These are phyloP conservation scores for Talaromyces sp. DNA, from an alignment of 2,329 filamentous ascomycete species.

Conservation along the genomic window DNA sequence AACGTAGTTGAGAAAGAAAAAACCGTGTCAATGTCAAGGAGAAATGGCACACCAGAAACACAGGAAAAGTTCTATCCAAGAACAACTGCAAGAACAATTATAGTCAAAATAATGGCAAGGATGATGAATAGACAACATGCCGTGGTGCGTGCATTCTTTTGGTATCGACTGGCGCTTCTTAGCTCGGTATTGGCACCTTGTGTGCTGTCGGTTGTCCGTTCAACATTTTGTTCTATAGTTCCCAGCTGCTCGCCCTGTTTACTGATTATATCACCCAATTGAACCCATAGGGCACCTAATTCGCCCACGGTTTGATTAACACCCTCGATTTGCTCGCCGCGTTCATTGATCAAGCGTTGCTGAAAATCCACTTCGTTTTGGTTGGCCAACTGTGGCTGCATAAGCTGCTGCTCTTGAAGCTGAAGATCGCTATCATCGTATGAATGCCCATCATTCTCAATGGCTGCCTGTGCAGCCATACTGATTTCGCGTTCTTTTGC, in stretches of 20 bases:
- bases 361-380: slow-evolving; percentile 98
- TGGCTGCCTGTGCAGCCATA: slow-evolving; percentile 76
- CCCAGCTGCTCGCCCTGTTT: slow-evolving; percentile 91
- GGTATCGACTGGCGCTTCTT: slow-evolving; percentile 82
- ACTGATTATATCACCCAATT: slow-evolving; percentile 95
- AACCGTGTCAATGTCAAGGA: slow-evolving; percentile 10
- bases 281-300: slow-evolving; percentile 92
- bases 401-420: slow-evolving; percentile 67
- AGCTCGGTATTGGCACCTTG: slow-evolving; percentile 84
- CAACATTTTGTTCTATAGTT: slow-evolving; percentile 85
- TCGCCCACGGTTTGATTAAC: slow-evolving; percentile 97
- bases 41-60: slow-evolving; percentile 10
- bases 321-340: slow-evolving; percentile 86
- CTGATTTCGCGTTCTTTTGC: slow-evolving; percentile 91
- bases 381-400: slow-evolving; percentile 77
- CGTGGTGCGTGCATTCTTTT: slow-evolving; percentile 93
- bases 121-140: slow-evolving; percentile 90
- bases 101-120: slow-evolving; percentile 81
- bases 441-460: slow-evolving; percentile 58
- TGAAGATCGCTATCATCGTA: slow-evolving; percentile 46
- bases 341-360: slow-evolving; percentile 91
- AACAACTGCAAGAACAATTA: slow-evolving; percentile 84
- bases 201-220: slow-evolving; percentile 79
- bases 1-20: slow-evolving; percentile 21
- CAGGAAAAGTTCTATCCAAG: slow-evolving; percentile 59